Evolutionary conservation across 139 green algal genomes (phyloP), one percentile per base, ranked within the genome.

Genomic region (Chlorella sp.): DNA sequence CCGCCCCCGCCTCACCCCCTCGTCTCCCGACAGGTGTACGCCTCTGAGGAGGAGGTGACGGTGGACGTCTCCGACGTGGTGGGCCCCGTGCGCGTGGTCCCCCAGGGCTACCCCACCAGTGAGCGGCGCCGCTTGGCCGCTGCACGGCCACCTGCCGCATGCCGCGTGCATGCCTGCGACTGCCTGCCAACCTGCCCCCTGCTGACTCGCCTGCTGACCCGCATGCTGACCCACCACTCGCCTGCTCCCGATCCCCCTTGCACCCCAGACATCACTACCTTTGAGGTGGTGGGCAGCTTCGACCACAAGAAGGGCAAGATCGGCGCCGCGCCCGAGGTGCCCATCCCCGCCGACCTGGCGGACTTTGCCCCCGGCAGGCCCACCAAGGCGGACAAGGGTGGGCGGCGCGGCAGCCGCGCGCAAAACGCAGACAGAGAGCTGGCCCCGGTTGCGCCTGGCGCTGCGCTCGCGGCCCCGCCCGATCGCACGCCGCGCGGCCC

Each of bases 21-120:
- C n/a, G n/a, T n/a, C 46, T 55, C 46, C 46, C 46, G 19, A n/a
- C 53, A 97, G 63, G 61, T 98, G n/a, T 95, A 93, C 56, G 76
- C 74, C 21, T 74, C 77, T 76, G 67, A 89, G n/a, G 87, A 91
- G 71, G 59, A 70, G 56, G n/a, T 82, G 50, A 73, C 45, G 27
- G 80, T 95, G 41, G 79, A 84, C 23, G 60, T 88, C 23, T 81
- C 84, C 17, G 63, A 76, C 41, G 79, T 97, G 15, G 58, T 91
- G 17, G 78, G 82, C 51, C 83, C 76, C 61, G 95, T 91, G 77
- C 64, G 46, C 29, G 87, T 94, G 55, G 59, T 70, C 36, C 64
- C 65, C 56, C n/a, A 67, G 51, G 53, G 73, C 15, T 68, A 67
- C 72, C 45, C 62, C 62, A 73, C 68, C 21, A 33, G 75, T 76